phyloP scores from a whole-genome alignment of 139 green algal species.

The Picochlorum sp. region DNA sequence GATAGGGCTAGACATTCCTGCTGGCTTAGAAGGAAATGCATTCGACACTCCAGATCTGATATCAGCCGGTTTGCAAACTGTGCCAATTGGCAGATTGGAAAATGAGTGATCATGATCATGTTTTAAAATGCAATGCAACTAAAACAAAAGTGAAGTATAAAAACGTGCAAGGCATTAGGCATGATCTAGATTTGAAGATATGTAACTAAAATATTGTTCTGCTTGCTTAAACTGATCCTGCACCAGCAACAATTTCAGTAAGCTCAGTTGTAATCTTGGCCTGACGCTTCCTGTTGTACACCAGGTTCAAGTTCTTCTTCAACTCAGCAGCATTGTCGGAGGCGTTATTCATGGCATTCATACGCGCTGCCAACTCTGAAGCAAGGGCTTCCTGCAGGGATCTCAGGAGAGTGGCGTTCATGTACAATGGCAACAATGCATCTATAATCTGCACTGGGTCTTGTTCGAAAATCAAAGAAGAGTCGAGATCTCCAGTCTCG shows the following conservation, averaged over 20 bases:
- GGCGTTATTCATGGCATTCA: conserved; percentile 98
- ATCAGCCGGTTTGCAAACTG: too few species aligned
- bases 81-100: too few species aligned
- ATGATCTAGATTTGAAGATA: too few species aligned
- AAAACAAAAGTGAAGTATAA: too few species aligned
- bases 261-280: conserved; percentile 88
- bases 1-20: too few species aligned
- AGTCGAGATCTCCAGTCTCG: conserved; percentile 66
- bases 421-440: conserved; percentile 95
- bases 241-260: conserved; percentile 14
- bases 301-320: conserved; percentile 65
- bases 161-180: too few species aligned
- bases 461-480: conserved; percentile 94
- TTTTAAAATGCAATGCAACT: too few species aligned
- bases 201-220: too few species aligned
- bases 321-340: conserved; percentile 95
- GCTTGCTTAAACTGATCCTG: conserved; percentile 3
- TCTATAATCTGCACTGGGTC: conserved; percentile 97
- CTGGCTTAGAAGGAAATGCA: too few species aligned
- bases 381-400: conserved; percentile 79
- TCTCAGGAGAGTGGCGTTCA: conserved; percentile 88
- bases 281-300: conserved; percentile 93
- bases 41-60: too few species aligned
- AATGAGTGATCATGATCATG: too few species aligned
- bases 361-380: conserved; percentile 94